These are phyloP conservation scores for Penicillium oxalicum DNA, from an alignment of 2,329 filamentous ascomycete genomes.

Conservation along the genomic window DNA sequence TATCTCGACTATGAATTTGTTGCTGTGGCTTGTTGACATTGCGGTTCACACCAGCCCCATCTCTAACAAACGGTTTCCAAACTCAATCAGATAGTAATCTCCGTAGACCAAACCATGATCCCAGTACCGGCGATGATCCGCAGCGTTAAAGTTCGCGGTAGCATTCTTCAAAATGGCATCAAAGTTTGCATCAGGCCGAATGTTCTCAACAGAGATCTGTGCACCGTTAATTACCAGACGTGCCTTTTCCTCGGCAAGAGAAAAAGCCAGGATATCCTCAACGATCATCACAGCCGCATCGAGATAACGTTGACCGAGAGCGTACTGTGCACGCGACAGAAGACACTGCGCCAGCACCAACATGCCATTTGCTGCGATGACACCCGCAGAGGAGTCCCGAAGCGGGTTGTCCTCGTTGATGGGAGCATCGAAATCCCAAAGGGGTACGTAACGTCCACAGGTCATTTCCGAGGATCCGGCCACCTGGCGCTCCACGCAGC, in stretches of 20 bases:
- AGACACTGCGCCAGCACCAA: conserved; percentile 22
- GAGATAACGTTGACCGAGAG: background rate
- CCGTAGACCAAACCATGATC: conserved; percentile 42
- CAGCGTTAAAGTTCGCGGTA: conserved; percentile 37
- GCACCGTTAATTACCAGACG: background rate
- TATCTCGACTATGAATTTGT: no score
- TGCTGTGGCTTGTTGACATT: no score
- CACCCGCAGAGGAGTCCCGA: conserved; percentile 39
- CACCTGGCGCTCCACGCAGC: background rate
- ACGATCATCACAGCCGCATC: background rate
- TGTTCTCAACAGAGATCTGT: background rate
- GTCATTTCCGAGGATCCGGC: background rate
- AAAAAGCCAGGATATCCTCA: background rate
- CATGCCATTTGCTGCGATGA: conserved; percentile 41
- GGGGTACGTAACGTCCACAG: conserved; percentile 9
- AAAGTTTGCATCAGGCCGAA: background rate
- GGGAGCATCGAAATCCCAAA: conserved; percentile 23
- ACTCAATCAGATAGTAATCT: conserved; percentile 40
- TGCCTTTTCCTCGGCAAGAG: background rate
- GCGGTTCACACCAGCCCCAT: conserved; percentile 10
- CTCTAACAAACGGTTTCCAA: conserved; percentile 38
- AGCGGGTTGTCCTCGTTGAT: conserved; percentile 16
- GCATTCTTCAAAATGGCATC: conserved; percentile 36
- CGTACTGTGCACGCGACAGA: background rate
- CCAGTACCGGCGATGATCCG: conserved; percentile 34